These are phyloP conservation scores for Dothideomycetes sp. DNA, from an alignment of 2,329 filamentous ascomycete species.

Conservation along the genomic window DNA sequence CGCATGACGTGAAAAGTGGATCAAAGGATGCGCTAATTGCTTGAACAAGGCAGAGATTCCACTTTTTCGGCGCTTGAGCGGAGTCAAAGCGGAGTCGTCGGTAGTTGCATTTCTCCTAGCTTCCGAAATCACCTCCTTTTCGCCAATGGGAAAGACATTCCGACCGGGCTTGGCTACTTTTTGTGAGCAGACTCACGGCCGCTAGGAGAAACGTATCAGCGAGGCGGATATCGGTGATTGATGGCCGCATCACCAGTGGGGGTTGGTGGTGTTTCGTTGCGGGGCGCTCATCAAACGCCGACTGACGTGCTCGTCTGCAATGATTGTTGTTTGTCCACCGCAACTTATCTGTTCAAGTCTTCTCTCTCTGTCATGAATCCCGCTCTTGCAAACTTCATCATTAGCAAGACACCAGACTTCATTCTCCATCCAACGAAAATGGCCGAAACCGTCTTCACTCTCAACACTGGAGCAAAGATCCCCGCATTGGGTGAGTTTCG, in stretches of 20 bases:
- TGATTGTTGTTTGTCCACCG: not conserved
- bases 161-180: not conserved
- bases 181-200: not conserved
- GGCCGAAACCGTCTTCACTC: conserved; percentile 19
- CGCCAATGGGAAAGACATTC: not conserved
- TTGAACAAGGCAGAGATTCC: not conserved
- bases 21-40: not conserved
- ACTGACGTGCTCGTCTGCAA: not conserved
- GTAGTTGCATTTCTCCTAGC: not conserved
- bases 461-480: conserved; percentile 28
- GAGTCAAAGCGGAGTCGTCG: not conserved
- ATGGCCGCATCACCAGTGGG: not conserved
- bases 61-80: no score
- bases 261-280: not conserved
- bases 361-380: conserved; percentile 16
- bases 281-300: conserved; percentile 7
- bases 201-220: conserved; percentile 1
- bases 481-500: conserved; percentile 20
- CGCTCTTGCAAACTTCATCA: conserved; percentile 19
- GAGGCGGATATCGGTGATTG: not conserved
- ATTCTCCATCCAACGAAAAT: conserved; percentile 19
- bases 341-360: not conserved
- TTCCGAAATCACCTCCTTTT: not conserved
- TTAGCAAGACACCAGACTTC: conserved; percentile 16
- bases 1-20: conserved; percentile 4